Evolutionary conservation across 805 yeast genomes (phyloP), one percentile per base, ranked within the genome.

Genomic region (Metschnikowia koreensis): DNA sequence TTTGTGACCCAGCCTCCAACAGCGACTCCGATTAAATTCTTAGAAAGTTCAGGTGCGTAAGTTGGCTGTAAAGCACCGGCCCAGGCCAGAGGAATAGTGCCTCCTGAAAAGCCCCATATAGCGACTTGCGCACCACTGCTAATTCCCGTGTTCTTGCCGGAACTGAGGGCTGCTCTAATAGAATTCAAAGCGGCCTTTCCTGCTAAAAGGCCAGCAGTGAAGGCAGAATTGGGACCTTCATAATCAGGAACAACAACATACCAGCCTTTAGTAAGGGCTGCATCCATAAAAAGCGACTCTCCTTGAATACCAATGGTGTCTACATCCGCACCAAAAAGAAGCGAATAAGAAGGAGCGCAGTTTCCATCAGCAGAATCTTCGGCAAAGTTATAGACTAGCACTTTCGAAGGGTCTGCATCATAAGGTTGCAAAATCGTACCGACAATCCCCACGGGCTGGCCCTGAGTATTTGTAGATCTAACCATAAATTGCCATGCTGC

Each of bases 41-140:
- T 34, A 13, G 54, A 28, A 37, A 60, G 56, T 13, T 73, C 76
- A 1, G 71, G 69, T 5, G 76, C 75, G 50, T 72, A 72, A 1
- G 53, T 44, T 10, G 74, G 74, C 51, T 68, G 74, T 28, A 69
- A 55, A 8, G 67, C 62, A 3, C 71, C 66, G 12, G 74, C 75
- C 76, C 76, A 73, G 7, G 70, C 65, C 15, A 69, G 47, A 12
- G 76, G 73, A 31, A 71, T 52, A 1, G 73, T 61, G 9, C 75
- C 76, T n/a, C 77, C 77, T 4, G 73, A 68, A 47, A 67, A 73
- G 0, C 77, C 77, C 70, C 70, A 69, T 43, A 71, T 39, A 8
- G 47, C 61, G 17, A 57, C n/a, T n/a, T n/a, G n/a, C n/a, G n/a
- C n/a, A n/a, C n/a, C n/a, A n/a, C n/a, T n/a, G n/a, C n/a, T n/a